phyloP scores from a whole-genome alignment of 164 flowering plant genomes.

The Stephania yunnanensis region DNA sequence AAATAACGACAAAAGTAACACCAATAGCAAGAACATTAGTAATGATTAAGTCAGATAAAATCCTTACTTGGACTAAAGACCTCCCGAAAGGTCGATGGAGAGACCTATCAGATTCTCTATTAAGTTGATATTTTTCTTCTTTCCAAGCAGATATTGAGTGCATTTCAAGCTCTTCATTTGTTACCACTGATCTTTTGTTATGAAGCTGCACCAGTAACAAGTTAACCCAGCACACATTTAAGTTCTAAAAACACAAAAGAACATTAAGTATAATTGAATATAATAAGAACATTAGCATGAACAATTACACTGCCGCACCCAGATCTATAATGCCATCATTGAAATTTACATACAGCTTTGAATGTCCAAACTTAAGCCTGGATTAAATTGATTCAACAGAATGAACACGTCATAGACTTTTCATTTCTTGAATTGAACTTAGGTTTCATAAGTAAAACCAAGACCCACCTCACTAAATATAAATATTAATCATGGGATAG shows the following conservation, averaged over 20 bases:
- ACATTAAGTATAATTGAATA: not conserved
- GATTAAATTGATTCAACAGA: not conserved
- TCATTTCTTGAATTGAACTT: not conserved
- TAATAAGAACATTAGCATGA: not conserved
- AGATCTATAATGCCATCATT: not conserved
- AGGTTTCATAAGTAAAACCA: not conserved
- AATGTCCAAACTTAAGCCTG: not conserved
- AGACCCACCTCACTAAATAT: not conserved
- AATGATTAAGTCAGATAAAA: not conserved
- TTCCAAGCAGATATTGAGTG: conserved; percentile 38
- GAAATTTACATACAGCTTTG: not conserved
- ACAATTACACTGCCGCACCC: not conserved
- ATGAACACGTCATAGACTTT: not conserved
- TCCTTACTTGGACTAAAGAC: conserved; percentile 33
- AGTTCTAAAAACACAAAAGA: conserved; percentile 2
- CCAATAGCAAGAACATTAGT: not conserved
- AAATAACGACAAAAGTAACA: not conserved
- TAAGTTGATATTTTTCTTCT: conserved; percentile 25
- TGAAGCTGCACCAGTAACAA: conserved; percentile 29
- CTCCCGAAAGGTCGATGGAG: conserved; percentile 10
- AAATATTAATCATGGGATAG: not conserved
- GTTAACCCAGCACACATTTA: not conserved
- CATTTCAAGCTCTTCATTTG: conserved; percentile 31
- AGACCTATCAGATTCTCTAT: conserved; percentile 19
- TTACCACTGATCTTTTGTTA: conserved; percentile 22